Evolutionary conservation across 2,329 filamentous ascomycete species (phyloP).

Genomic region (Sclerotinia minor): DNA sequence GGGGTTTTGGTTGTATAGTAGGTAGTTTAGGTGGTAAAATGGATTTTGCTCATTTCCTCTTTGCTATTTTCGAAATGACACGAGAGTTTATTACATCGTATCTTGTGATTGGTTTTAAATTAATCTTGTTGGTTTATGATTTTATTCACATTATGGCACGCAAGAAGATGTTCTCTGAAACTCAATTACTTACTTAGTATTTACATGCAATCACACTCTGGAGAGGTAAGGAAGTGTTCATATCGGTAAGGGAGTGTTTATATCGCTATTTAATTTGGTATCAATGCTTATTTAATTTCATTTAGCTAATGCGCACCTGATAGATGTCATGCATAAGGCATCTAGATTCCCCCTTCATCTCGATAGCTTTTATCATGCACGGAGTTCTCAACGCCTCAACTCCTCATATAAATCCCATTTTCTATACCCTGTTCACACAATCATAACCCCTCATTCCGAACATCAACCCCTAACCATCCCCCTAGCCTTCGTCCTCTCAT

Average conservation of each 20-base stretch:
- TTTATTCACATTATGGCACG: background rate
- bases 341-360: background rate
- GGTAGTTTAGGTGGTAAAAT: background rate
- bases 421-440: background rate
- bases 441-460: background rate
- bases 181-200: background rate
- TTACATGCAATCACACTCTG: background rate
- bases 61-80: background rate
- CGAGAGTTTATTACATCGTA: background rate
- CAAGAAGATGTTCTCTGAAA: background rate
- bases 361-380: background rate
- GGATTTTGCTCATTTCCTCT: background rate
- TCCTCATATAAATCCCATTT: background rate
- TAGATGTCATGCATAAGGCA: background rate
- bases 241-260: background rate
- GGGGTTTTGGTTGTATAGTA: background rate
- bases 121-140: background rate
- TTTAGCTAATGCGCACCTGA: background rate
- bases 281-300: background rate
- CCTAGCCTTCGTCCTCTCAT: slow-evolving; percentile 73
- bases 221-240: background rate
- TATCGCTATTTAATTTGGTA: background rate
- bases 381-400: background rate
- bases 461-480: slow-evolving; percentile 55
- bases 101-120: background rate